Evolutionary conservation across 2,329 filamentous ascomycete species (phyloP).

Genomic region (Xylariaceae sp.): DNA sequence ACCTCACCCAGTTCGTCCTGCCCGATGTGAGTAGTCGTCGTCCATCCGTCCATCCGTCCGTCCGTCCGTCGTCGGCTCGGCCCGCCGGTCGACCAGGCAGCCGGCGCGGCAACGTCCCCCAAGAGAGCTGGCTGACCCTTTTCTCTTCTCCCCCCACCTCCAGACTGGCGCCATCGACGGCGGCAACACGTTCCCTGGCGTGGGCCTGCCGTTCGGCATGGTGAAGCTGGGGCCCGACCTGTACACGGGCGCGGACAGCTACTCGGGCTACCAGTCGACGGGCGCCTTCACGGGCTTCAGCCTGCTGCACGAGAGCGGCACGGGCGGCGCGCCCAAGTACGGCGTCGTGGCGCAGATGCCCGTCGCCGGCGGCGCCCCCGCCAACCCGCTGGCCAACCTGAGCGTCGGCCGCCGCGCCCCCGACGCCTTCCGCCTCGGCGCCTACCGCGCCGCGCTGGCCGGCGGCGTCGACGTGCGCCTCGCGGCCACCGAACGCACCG

Average conservation of each 20-base stretch:
- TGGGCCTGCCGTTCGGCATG: slow-evolving; percentile 39
- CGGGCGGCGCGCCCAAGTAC: slow-evolving; percentile 63
- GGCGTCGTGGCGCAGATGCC: slow-evolving; percentile 57
- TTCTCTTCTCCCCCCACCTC: too few relatives aligned
- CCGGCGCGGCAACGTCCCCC: too few relatives aligned
- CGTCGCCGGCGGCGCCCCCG: slow-evolving; percentile 37
- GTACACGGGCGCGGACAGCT: slow-evolving; percentile 40
- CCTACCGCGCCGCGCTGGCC: slow-evolving; percentile 49
- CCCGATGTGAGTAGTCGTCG: slow-evolving; percentile 18
- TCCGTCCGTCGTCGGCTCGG: too few relatives aligned
- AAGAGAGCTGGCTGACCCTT: too few relatives aligned
- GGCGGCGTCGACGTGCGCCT: slow-evolving; percentile 52
- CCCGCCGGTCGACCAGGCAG: too few relatives aligned
- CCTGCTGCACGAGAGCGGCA: slow-evolving; percentile 60
- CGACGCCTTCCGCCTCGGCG: slow-evolving; percentile 50
- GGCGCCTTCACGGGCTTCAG: slow-evolving; percentile 53
- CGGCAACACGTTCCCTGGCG: slow-evolving; percentile 43
- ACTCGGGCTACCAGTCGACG: slow-evolving; percentile 42
- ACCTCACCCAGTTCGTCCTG: slow-evolving; percentile 16
- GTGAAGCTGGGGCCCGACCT: slow-evolving; percentile 44
- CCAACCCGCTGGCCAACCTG: slow-evolving; percentile 47
- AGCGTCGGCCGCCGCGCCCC: slow-evolving; percentile 45
- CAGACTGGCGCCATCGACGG: slow-evolving; percentile 38
- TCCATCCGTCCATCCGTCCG: too few relatives aligned
- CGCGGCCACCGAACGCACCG: slow-evolving; percentile 46